Evolutionary conservation across 192 early-diverging fungal species (phyloP).

Genomic region (Backusella liffmaniae): DNA sequence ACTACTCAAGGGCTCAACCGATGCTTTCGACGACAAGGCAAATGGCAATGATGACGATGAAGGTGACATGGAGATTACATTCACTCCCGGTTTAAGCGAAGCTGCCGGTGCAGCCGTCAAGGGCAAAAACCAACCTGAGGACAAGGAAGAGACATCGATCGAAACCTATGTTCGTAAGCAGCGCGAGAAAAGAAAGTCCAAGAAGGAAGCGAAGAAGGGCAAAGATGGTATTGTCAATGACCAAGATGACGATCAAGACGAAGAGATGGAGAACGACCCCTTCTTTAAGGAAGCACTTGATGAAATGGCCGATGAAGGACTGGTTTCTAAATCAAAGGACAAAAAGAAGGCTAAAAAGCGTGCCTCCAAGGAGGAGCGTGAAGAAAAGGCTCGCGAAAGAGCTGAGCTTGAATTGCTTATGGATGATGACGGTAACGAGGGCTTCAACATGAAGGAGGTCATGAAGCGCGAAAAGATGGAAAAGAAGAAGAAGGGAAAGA

Average conservation of each 20-base stretch:
- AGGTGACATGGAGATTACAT: slow-evolving; percentile 83
- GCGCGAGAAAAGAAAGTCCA: slow-evolving; percentile 72
- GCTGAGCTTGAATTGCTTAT: slow-evolving; percentile 87
- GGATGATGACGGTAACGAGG: slow-evolving; percentile 66
- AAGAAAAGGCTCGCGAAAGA: slow-evolving; percentile 56
- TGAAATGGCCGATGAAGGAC: slow-evolving; percentile 38
- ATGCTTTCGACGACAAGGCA: slow-evolving; percentile 35
- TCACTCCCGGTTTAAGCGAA: slow-evolving; percentile 88
- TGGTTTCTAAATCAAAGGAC: slow-evolving; percentile 18
- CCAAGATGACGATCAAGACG: slow-evolving; percentile 14
- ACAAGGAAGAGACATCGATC: slow-evolving; percentile 81
- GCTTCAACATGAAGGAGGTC: slow-evolving; percentile 89
- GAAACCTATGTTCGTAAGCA: slow-evolving; percentile 79
- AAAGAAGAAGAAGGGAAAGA: slow-evolving; percentile 57
- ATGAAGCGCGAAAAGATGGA: slow-evolving; percentile 78
- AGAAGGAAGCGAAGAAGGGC: slow-evolving; percentile 50
- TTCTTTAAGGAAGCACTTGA: slow-evolving; percentile 51
- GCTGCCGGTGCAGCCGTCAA: slow-evolving; percentile 52
- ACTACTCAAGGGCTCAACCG: slow-evolving; percentile 37
- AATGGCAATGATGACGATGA: slow-evolving; percentile 9
- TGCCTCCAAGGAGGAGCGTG: slow-evolving; percentile 55
- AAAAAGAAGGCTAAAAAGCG: slow-evolving; percentile 48
- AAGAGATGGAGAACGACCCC: slow-evolving; percentile 35
- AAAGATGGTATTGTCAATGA: slow-evolving; percentile 23
- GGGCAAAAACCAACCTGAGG: slow-evolving; percentile 22